Evolutionary conservation across 2,329 filamentous ascomycete genomes (phyloP).

Genomic region (Pestalotiopsis sp.): DNA sequence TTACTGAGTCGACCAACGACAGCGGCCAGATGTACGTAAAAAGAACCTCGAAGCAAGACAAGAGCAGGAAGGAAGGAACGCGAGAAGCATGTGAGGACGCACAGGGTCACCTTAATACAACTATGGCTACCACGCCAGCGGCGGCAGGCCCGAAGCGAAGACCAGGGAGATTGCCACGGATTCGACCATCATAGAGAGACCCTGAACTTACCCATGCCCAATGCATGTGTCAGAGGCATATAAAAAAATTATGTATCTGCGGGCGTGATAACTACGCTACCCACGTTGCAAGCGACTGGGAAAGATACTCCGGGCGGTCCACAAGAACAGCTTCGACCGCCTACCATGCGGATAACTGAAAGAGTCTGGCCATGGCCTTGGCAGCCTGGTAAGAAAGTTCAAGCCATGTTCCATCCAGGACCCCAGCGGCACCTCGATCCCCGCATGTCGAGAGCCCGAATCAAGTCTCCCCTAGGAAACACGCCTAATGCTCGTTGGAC

Average conservation of each 20-base stretch:
- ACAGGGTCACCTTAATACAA: conserved; percentile 1
- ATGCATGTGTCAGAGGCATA: background rate
- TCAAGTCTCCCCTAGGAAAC: background rate
- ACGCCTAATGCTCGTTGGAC: background rate
- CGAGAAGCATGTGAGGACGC: conserved; percentile 1
- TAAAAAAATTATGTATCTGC: background rate
- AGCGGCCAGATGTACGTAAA: background rate
- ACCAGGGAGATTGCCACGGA: background rate
- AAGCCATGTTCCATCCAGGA: background rate
- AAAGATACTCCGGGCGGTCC: background rate
- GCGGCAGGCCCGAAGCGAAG: background rate
- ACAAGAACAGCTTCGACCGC: background rate
- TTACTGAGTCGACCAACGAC: conserved; percentile 1
- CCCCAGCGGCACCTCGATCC: background rate
- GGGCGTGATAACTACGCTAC: background rate
- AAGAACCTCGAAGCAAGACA: background rate
- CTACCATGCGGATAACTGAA: background rate
- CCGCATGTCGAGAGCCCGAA: background rate
- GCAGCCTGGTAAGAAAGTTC: background rate
- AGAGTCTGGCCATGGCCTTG: background rate
- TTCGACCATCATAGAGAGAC: background rate
- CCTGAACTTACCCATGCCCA: background rate
- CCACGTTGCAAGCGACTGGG: background rate
- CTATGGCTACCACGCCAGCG: background rate
- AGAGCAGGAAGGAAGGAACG: background rate